Conservation (phyloP, 352 stramenopile species). For the Globisporangium rhizosaccharum region DNA sequence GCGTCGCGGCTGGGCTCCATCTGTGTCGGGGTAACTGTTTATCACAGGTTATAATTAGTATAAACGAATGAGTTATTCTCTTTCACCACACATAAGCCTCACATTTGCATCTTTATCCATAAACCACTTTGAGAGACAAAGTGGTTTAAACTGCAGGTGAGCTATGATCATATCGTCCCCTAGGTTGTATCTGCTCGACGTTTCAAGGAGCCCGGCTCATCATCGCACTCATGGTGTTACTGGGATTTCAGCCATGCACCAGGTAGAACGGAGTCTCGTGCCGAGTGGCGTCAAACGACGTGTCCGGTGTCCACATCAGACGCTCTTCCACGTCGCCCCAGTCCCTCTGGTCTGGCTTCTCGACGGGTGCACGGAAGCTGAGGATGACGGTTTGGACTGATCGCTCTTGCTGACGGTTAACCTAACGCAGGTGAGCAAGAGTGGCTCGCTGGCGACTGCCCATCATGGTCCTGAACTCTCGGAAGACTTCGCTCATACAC, state of each 20-base stretch:
- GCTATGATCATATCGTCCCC: too few relatives aligned
- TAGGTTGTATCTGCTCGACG: too few relatives aligned
- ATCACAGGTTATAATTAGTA: too few relatives aligned
- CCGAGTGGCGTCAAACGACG: conserved; percentile 8
- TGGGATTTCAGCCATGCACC: conserved; percentile 14
- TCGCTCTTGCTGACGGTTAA: conserved; percentile 28
- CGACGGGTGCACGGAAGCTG: conserved; percentile 13
- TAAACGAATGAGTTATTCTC: too few relatives aligned
- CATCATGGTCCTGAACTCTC: conserved; percentile 18
- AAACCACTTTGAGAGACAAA: too few relatives aligned
- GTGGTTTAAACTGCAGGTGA: too few relatives aligned
- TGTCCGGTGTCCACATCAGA: conserved; percentile 21
- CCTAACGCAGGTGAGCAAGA: conserved; percentile 16
- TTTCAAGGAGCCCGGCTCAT: too few relatives aligned
- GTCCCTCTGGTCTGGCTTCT: conserved; percentile 19
- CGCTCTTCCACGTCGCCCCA: conserved; percentile 25
- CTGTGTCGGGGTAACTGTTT: too few relatives aligned
- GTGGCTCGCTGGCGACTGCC: neutral
- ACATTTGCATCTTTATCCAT: too few relatives aligned
- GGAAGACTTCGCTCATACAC: conserved; percentile 29
- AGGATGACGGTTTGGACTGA: conserved; percentile 25
- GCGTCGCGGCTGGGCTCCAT: too few relatives aligned
- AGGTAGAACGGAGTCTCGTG: conserved; percentile 16
- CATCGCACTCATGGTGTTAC: too few relatives aligned
- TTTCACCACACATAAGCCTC: too few relatives aligned